A percentile compares a stretch with the other conserved stretches of the same genome.
Evolutionary conservation across 139 green algal species (phyloP).

Genomic region (Medakamo hakoo): DNA sequence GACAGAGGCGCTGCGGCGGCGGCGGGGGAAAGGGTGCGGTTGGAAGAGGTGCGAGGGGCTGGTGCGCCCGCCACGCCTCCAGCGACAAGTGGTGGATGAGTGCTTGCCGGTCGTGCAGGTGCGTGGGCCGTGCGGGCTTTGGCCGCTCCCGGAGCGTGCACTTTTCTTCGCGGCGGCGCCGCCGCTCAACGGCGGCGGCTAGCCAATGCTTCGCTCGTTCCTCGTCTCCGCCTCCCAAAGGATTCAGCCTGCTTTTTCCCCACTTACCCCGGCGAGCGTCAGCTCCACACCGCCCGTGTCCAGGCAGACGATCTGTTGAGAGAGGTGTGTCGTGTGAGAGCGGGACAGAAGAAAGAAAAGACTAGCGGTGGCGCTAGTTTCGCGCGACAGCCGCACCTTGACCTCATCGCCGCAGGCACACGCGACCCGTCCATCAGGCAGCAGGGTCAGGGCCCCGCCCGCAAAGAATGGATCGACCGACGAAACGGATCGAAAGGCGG

Average conservation of each 20-base stretch:
- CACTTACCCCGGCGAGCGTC: not conserved
- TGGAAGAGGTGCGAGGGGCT: slow-evolving; percentile 22
- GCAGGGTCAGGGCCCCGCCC: not conserved
- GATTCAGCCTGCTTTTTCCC: no score
- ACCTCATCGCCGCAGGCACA: slow-evolving; percentile 74
- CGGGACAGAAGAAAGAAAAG: not conserved
- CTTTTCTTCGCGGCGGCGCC: no score
- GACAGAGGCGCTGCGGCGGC: not conserved
- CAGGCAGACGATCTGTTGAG: not conserved
- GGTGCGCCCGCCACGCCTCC: slow-evolving; percentile 30
- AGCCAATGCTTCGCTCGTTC: no score
- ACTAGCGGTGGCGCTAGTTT: no score
- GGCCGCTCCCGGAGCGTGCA: no score
- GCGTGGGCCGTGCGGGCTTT: no score
- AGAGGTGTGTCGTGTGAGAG: not conserved
- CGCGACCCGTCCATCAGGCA: slow-evolving; percentile 14
- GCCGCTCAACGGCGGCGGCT: no score
- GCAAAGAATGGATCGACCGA: not conserved
- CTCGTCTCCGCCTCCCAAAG: no score
- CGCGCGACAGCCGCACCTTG: no score
- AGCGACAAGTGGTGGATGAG: slow-evolving; percentile 51
- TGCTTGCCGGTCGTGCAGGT: not conserved
- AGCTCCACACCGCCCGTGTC: not conserved
- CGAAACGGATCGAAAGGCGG: not conserved
- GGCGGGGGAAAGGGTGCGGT: not conserved